These are phyloP conservation scores for Globisporangium barbulae DNA, from an alignment of 352 stramenopile genomes.

Conservation along the genomic window DNA sequence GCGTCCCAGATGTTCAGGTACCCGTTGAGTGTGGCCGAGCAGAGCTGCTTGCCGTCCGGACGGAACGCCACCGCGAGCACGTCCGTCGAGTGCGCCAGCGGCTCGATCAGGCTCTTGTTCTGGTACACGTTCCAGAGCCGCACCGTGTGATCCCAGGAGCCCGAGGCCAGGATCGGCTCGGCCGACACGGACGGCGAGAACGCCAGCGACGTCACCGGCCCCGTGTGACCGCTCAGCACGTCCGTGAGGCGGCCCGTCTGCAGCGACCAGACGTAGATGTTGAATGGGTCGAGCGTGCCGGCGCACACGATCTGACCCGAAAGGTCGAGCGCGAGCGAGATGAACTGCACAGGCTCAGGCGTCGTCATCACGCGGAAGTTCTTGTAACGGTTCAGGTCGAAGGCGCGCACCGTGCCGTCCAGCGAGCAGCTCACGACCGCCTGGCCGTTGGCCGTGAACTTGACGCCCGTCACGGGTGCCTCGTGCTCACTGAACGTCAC, in stretches of 20 bases:
- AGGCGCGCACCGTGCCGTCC: conserved; percentile 97
- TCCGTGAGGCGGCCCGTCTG: conserved; percentile 97
- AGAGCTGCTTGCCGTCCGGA: conserved; percentile 96
- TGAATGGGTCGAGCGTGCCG: conserved; percentile 95
- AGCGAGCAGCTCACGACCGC: conserved; percentile 96
- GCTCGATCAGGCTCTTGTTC: conserved; percentile 93
- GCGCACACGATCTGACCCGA: conserved; percentile 96
- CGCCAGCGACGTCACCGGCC: conserved; percentile 92
- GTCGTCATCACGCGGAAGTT: conserved; percentile 99
- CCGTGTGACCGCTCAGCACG: conserved; percentile 97
- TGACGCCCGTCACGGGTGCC: conserved; percentile 95
- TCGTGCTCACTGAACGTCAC: conserved; percentile 98
- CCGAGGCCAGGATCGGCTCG: conserved; percentile 91
- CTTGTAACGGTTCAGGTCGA: conserved; percentile 98
- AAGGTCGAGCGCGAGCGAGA: conserved; percentile 96
- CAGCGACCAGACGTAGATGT: conserved; percentile 98
- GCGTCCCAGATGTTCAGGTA: conserved; percentile 97
- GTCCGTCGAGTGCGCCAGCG: conserved; percentile 94
- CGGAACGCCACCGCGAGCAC: conserved; percentile 96
- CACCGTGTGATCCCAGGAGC: conserved; percentile 98
- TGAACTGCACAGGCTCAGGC: conserved; percentile 96
- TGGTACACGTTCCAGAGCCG: conserved; percentile 99
- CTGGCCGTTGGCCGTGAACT: conserved; percentile 91
- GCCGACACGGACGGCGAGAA: conserved; percentile 86
- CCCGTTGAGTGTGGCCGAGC: conserved; percentile 94